Base-by-base conservation (phyloP, 2,329 filamentous ascomycete species). In the Tolypocladium album region DNA sequence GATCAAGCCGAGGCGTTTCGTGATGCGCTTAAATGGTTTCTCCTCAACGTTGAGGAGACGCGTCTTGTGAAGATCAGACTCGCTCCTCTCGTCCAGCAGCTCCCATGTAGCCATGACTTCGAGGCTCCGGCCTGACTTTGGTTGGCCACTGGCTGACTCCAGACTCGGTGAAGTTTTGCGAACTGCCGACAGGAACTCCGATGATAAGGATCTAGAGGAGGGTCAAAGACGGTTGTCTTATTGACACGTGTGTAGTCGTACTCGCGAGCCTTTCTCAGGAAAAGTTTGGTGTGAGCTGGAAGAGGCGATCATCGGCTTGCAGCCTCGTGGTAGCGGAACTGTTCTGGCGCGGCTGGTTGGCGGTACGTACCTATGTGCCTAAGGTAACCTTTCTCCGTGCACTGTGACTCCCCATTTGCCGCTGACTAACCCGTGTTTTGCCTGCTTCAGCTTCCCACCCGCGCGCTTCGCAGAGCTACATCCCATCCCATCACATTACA, bases 11-110 rank as follows among this genome's bases (percentile, higher is more conserved):
- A 97, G 83, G 39, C 89, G 88, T 75, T 92, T 92, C 27, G 89
- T 90, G 61, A 97, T 86, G 62, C 92, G 88, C 72, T 90, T 90
- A 78, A 96, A 97, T 0, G 92, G 91, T 61, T 92, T 92, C 70
- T 96, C 90, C 78, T 97, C 93, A 62, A 97, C 88, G 64, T 90
- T 89, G 43, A 97, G 83, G 4, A 97, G 88, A 50, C 93, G 90
- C 38, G 83, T 83, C 69, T 92, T 93, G 78, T 97, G 93, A 43
- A 97, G 86, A 64, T 91, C 87, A 72, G 91, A 88, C 76, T 92
- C 88, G 65, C 91, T 88, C 64, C 82, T 81, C 66, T 89, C 88
- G 59, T 91, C 87, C 56, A 95, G 79, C 56, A 92, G 78, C 53
- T 82, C 80, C 78, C 87, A 92, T 56, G 74, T 72, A 27, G 78